These are phyloP conservation scores for Linderniella brevidens DNA, from an alignment of 257 asterid genomes.

Conservation along the genomic window DNA sequence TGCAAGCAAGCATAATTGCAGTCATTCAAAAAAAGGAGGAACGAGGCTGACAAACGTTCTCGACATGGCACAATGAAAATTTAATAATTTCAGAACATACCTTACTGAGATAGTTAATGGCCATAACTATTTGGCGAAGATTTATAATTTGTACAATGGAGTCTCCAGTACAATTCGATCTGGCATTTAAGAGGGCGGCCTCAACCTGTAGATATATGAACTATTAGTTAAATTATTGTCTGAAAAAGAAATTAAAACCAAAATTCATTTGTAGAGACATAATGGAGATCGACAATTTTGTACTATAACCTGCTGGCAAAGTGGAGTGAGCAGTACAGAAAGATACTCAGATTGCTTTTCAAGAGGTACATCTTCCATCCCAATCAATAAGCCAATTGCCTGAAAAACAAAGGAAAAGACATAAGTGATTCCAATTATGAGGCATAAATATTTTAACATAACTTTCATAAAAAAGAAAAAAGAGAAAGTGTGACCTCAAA, in stretches of 20 bases:
- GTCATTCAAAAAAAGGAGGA: no score
- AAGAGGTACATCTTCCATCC: slow-evolving; percentile 88
- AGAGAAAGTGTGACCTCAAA: slow-evolving; percentile 60
- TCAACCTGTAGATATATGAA: slow-evolving; percentile 51
- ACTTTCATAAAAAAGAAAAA: no score
- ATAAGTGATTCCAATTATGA: slow-evolving; percentile 5
- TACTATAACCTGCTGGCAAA: slow-evolving; percentile 76
- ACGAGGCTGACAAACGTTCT: slow-evolving; percentile 5
- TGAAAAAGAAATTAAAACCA: neutral
- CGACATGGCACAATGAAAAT: slow-evolving; percentile 8
- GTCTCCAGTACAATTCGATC: slow-evolving; percentile 35
- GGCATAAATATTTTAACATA: slow-evolving; percentile 1
- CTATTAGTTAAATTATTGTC: slow-evolving; percentile 2
- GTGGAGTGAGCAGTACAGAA: slow-evolving; percentile 75
- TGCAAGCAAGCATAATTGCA: no score
- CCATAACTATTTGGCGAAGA: slow-evolving; percentile 68
- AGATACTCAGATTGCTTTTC: slow-evolving; percentile 82
- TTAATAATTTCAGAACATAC: slow-evolving; percentile 17
- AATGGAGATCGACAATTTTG: neutral
- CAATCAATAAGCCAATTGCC: slow-evolving; percentile 94
- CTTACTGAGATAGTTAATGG: slow-evolving; percentile 98
- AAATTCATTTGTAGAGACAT: slow-evolving; percentile 1
- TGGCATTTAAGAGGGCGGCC: slow-evolving; percentile 44
- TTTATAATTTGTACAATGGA: slow-evolving; percentile 37
- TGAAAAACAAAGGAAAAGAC: slow-evolving; percentile 14